These are phyloP conservation scores for Articulospora tetracladia DNA, from an alignment of 495 filamentous ascomycete genomes.

Conservation along the genomic window DNA sequence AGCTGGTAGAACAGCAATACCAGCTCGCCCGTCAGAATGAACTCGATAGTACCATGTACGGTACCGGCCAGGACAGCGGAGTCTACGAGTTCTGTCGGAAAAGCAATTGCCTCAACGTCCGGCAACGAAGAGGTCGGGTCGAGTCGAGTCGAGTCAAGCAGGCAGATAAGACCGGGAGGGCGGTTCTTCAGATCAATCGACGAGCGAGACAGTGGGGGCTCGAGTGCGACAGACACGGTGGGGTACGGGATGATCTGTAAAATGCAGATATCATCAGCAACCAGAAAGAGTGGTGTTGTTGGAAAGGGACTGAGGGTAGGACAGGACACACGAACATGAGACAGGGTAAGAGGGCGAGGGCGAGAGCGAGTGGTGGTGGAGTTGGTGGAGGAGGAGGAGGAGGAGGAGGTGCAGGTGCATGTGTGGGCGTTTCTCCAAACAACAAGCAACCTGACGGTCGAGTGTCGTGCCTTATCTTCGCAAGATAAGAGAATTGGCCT, in stretches of 20 bases:
- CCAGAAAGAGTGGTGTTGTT: constrained; percentile 4
- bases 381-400: constrained; percentile 11
- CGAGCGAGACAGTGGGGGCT: not conserved
- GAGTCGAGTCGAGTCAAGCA: no score
- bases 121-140: no score
- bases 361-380: constrained; percentile 18
- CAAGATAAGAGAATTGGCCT: no score
- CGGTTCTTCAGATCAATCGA: not conserved
- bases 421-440: no score
- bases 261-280: not conserved
- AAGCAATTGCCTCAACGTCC: not conserved
- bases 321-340: constrained; percentile 15
- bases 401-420: not conserved
- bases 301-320: not conserved
- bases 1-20: not conserved
- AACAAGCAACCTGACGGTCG: no score
- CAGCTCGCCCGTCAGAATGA: not conserved
- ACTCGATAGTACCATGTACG: not conserved
- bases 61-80: not conserved
- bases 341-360: constrained; percentile 29
- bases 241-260: no score
- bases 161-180: not conserved
- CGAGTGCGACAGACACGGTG: no score
- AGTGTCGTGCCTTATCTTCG: no score
- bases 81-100: not conserved